Base-by-base conservation (phyloP, 345 rosid genomes). In the Euphorbia pulcherrima region DNA sequence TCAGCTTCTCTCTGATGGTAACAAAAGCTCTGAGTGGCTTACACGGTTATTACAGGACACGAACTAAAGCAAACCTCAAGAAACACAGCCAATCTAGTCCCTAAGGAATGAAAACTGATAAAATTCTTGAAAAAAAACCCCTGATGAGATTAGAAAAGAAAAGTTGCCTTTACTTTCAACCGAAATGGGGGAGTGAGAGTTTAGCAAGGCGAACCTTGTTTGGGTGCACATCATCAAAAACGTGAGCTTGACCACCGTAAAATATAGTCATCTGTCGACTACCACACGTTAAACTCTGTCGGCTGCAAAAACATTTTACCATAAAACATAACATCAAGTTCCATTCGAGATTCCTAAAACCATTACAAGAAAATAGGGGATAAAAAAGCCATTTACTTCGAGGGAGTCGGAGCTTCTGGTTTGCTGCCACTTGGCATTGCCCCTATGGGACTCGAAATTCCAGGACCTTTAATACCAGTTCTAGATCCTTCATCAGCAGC, bases 401-500 rank as follows among this genome's bases (percentile, higher is more conserved):
- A 72, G 69, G 90, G 88, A 37, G 80, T 57, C 44, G 83, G 80
- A 70, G 85, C 72, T 74, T 88, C 91, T 6, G 89, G 78, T 67
- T 75, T 88, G 75, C 71, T 75, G 61, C 83, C 77, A 68, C 82
- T 84, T 53, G 82, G 86, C 71, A 74, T 60, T 29, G 71, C 44
- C 20, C 73, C 78, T 14, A 78, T 74, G 46, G 90, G 79, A 72
- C 79, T 90, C 72, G 81, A 79, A 79, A 85, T 75, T 59, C 84
- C 75, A 10, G 95, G 81, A 35, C 95, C 92, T 79, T 87, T 91
- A 70, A 84, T 86, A 68, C 97, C 99, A 33, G 97, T 94, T 75
- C 99, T 84, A n/a, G 99, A 91, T 59, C 99, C 99, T 88, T 94
- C 99, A 79, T 94, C 99, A 53, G 97, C 99, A 80, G 96, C 97